Percentiles rank a stretch among this genome's conserved stretches.
phyloP scores from a whole-genome alignment of 1,139 yeast genomes.

The Meyerozyma carpophila region DNA sequence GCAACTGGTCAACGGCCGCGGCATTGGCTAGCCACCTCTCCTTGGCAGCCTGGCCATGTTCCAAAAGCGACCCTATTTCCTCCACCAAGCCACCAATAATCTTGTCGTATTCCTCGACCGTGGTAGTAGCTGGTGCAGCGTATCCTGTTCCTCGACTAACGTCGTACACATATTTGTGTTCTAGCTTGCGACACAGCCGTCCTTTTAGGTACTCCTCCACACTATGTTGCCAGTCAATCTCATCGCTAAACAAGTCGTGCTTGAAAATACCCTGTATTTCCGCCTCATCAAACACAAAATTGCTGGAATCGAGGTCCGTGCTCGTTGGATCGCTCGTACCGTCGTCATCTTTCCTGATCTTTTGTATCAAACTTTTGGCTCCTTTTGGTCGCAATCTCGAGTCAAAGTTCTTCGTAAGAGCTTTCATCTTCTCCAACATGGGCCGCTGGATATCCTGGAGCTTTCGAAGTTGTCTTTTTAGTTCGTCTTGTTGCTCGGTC shows the following conservation, averaged over 20 bases:
- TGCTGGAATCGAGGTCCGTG: constrained; percentile 5
- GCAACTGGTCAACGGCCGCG: constrained; percentile 17
- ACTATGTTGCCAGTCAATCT: constrained; percentile 8
- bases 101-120: constrained; percentile 29
- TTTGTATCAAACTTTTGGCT: constrained; percentile 7
- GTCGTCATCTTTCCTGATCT: constrained; percentile 6
- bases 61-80: constrained; percentile 23
- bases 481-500: constrained; percentile 10
- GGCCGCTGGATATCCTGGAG: constrained; percentile 32
- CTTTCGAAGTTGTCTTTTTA: constrained; percentile 19
- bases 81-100: constrained; percentile 21
- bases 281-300: constrained; percentile 6
- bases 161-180: constrained; percentile 18
- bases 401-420: constrained; percentile 22
- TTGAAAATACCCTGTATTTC: constrained; percentile 8
- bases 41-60: constrained; percentile 27
- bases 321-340: constrained; percentile 3
- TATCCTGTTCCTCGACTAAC: constrained; percentile 14
- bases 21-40: constrained; percentile 35
- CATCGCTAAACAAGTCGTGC: constrained; percentile 3
- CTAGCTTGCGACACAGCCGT: constrained; percentile 18
- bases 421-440: constrained; percentile 28
- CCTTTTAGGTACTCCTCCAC: constrained; percentile 22
- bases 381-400: neutral
- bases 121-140: constrained; percentile 7